Evolutionary conservation across 2,329 filamentous ascomycete species (phyloP).

Genomic region (Curvularia lunata): DNA sequence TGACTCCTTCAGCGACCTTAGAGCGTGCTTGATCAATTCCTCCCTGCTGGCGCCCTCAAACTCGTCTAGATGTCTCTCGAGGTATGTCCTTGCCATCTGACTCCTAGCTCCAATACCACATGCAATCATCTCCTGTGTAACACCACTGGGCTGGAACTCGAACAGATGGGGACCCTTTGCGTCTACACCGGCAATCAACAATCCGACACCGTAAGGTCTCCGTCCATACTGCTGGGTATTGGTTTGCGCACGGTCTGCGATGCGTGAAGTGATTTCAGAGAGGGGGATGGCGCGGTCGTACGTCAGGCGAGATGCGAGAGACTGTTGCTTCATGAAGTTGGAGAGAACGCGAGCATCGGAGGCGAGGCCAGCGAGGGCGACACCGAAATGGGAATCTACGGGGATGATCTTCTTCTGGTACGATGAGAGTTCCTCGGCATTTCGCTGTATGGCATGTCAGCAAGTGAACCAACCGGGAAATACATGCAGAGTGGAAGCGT

Average conservation of each 20-base stretch:
- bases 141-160: slow-evolving; percentile 95
- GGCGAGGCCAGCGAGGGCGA: slow-evolving; percentile 94
- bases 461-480: background rate
- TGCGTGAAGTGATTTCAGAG: slow-evolving; percentile 85
- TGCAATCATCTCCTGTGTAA: slow-evolving; percentile 96
- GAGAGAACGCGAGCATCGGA: slow-evolving; percentile 98
- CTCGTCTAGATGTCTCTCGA: slow-evolving; percentile 87
- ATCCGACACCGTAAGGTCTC: slow-evolving; percentile 92
- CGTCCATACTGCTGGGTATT: slow-evolving; percentile 98
- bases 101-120: slow-evolving; percentile 95
- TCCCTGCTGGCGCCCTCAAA: slow-evolving; percentile 80
- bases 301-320: slow-evolving; percentile 90
- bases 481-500: slow-evolving; percentile 9
- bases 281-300: slow-evolving; percentile 94
- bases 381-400: slow-evolving; percentile 92
- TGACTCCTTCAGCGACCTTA: slow-evolving; percentile 92
- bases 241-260: slow-evolving; percentile 94
- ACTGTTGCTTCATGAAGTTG: slow-evolving; percentile 99
- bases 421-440: slow-evolving; percentile 98
- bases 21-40: slow-evolving; percentile 87
- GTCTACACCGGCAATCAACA: slow-evolving; percentile 92
- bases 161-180: slow-evolving; percentile 94
- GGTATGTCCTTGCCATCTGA: slow-evolving; percentile 97
- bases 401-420: slow-evolving; percentile 99
- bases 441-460: slow-evolving; percentile 68